Evolutionary conservation across 768 basidiomycete species (phyloP).

Genomic region (Galerina sulciceps): DNA sequence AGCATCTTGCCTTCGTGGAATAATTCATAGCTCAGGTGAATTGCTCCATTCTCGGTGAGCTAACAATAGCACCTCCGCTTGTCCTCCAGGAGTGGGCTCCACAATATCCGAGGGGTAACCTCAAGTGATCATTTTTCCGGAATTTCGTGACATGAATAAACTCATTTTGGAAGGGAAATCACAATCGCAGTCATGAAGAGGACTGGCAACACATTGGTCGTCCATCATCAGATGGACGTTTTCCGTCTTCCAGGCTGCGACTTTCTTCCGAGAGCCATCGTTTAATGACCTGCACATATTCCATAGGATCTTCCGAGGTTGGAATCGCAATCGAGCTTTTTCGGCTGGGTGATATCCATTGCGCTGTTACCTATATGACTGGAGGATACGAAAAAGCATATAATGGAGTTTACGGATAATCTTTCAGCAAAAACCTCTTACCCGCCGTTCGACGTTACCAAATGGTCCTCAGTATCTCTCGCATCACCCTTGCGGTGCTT

Average conservation of each 20-base stretch:
- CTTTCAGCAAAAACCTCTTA: not conserved
- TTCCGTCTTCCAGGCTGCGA: not conserved
- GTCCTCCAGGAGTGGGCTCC: no score
- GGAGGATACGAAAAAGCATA: not conserved
- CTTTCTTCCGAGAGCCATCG: not conserved
- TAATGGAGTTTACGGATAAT: not conserved
- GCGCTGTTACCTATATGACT: not conserved
- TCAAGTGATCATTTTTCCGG: no score
- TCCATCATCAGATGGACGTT: not conserved
- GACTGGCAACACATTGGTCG: no score
- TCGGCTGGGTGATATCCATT: not conserved
- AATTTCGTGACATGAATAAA: no score
- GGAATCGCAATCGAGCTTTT: not conserved
- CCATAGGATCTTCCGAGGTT: not conserved
- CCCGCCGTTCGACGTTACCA: not conserved
- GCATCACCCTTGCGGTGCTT: not conserved
- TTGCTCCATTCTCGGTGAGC: no score
- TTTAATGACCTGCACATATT: not conserved
- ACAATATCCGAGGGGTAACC: no score
- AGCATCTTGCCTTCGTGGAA: no score
- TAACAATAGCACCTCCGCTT: no score
- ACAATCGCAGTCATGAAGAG: no score
- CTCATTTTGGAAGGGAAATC: no score
- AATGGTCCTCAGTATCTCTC: slow-evolving; percentile 1
- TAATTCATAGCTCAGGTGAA: no score